phyloP scores from a whole-genome alignment of 2,329 filamentous ascomycete genomes.

The Diaporthe humulicola region DNA sequence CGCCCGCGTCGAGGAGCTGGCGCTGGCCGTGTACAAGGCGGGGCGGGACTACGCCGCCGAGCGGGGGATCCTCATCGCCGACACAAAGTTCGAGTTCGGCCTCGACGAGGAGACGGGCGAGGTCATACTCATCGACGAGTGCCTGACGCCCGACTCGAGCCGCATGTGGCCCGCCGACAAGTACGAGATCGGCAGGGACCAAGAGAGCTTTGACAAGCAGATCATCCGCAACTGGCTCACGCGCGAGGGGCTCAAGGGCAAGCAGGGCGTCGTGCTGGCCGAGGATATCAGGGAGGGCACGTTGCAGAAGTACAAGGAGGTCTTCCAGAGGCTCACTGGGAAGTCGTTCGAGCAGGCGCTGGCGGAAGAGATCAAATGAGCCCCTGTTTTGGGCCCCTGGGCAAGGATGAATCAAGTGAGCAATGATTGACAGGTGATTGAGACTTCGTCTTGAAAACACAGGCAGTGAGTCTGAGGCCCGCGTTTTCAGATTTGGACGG shows the following conservation, averaged over 20 bases:
- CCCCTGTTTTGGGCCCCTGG: neutral
- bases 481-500: neutral
- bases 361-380: constrained; percentile 39
- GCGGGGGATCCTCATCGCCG: constrained; percentile 81
- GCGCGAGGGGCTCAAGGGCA: constrained; percentile 78
- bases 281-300: constrained; percentile 79
- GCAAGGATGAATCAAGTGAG: neutral
- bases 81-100: constrained; percentile 74
- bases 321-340: constrained; percentile 78
- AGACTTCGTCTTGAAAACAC: neutral
- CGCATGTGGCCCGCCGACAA: constrained; percentile 86
- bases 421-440: neutral
- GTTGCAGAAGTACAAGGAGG: constrained; percentile 80
- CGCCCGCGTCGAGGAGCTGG: constrained; percentile 73
- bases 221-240: constrained; percentile 87
- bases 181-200: constrained; percentile 80
- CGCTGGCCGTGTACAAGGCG: constrained; percentile 72
- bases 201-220: constrained; percentile 92
- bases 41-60: constrained; percentile 74
- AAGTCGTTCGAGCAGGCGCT: constrained; percentile 56
- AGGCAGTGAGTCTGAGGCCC: neutral
- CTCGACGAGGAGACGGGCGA: constrained; percentile 74
- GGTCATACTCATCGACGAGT: constrained; percentile 85
- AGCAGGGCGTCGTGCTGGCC: constrained; percentile 79
- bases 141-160: constrained; percentile 85